Conservation (phyloP, 768 basidiomycete genomes). For the Suillus paluster region DNA sequence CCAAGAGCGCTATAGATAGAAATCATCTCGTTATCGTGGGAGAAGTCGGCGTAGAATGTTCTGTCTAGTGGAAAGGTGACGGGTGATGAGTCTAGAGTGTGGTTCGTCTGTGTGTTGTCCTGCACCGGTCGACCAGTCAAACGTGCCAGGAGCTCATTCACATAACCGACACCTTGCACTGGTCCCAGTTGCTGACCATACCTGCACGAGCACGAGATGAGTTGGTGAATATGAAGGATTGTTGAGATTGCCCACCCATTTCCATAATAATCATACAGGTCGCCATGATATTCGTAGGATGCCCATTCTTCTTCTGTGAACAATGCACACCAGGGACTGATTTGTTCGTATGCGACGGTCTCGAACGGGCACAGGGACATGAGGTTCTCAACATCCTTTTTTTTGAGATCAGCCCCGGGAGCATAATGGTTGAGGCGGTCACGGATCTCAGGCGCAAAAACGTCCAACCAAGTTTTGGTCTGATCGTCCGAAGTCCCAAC, state of each 20-base stretch:
- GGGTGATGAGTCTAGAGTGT: conserved; percentile 65
- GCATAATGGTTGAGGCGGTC: conserved; percentile 60
- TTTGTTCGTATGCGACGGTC: conserved; percentile 49
- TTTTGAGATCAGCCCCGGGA: conserved; percentile 61
- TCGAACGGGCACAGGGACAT: conserved; percentile 81
- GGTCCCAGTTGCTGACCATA: conserved; percentile 69
- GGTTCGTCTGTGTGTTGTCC: conserved; percentile 78
- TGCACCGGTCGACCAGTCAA: conserved; percentile 63
- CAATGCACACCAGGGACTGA: conserved; percentile 69
- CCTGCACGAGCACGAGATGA: conserved; percentile 37
- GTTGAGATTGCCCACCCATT: conserved; percentile 52
- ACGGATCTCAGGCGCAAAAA: conserved; percentile 58
- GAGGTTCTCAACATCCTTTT: conserved; percentile 57
- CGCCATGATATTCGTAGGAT: conserved; percentile 66
- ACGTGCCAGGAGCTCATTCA: conserved; percentile 85
- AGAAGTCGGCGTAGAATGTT: conserved; percentile 76
- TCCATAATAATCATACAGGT: conserved; percentile 76
- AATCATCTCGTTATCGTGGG: conserved; percentile 84
- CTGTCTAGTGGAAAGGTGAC: conserved; percentile 74
- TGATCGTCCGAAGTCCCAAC: conserved; percentile 46
- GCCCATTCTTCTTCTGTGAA: conserved; percentile 65
- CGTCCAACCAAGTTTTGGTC: conserved; percentile 52
- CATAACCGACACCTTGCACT: conserved; percentile 83
- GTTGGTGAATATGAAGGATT: not conserved
- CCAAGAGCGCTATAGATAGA: conserved; percentile 69